Conservation (phyloP, 768 basidiomycete genomes). For the Hydnomerulius pinastri region DNA sequence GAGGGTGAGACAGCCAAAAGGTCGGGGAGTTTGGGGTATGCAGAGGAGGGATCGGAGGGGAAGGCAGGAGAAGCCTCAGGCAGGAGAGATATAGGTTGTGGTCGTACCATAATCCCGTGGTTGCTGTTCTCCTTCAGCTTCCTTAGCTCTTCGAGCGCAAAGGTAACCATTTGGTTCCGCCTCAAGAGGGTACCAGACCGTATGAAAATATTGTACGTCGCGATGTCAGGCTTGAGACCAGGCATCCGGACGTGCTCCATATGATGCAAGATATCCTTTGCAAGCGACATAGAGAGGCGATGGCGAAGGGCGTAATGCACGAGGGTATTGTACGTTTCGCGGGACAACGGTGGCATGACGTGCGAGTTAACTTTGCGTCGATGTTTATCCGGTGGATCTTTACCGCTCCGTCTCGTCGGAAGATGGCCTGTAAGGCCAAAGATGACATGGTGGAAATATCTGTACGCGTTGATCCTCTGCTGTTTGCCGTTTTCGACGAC, state of each 20-base stretch:
- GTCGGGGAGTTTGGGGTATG: constrained; percentile 7
- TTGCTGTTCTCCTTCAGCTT: constrained; percentile 18
- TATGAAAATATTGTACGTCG: constrained; percentile 61
- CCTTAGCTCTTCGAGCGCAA: constrained; percentile 39
- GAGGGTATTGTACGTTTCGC: constrained; percentile 58
- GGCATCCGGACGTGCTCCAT: constrained; percentile 48
- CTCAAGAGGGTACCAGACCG: constrained; percentile 55
- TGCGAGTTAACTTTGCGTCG: constrained; percentile 2
- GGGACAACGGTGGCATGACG: constrained; percentile 37
- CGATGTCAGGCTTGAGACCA: constrained; percentile 44
- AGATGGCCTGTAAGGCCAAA: constrained; percentile 40
- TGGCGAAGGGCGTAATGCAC: constrained; percentile 68
- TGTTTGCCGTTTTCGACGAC: constrained; percentile 26
- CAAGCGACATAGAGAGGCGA: constrained; percentile 51
- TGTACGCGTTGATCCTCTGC: constrained; percentile 39
- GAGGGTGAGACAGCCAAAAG: constrained; percentile 15
- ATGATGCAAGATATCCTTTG: constrained; percentile 51
- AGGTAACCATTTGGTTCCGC: constrained; percentile 41
- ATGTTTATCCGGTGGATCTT: constrained; percentile 17
- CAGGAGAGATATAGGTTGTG: too few relatives aligned
- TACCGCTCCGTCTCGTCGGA: constrained; percentile 24
- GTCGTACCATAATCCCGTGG: constrained; percentile 27
- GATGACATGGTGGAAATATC: constrained; percentile 52
- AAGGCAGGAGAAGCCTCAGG: background rate
- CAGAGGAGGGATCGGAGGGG: background rate